Evolutionary conservation across 495 filamentous ascomycete genomes (phyloP), one percentile per base, ranked within the genome.

Genomic region (Penicillium herquei): DNA sequence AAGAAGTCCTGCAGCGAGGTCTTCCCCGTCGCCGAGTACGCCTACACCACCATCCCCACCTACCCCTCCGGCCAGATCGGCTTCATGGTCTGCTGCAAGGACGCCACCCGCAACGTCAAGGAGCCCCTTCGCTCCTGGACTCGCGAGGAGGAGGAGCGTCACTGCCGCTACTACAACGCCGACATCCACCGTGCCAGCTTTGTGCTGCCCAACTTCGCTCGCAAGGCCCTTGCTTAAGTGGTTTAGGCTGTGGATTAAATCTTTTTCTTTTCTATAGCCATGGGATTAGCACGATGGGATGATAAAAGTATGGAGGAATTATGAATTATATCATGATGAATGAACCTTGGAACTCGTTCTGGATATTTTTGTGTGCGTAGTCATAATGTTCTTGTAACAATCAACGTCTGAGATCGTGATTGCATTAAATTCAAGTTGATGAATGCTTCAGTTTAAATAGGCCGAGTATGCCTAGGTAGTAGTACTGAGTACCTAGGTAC

Each of bases 51-150:
- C 66, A 99, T 98, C 78, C 95, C 95, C 53, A 99, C 95, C 67
- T 99, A 99, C 81, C 95, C 95, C 54, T 94, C 90, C 54, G 95
- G 95, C 72, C 93, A 97, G 81, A 99, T 99, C 69, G 95, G 95
- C 72, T 99, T 98, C 86, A 96, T 98, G 91, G 90, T 99, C 60
- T 98, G 94, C 86, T 89, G 81, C 85, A 98, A 98, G 84, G 94
- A 98, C 68, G 79, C 84, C 62, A 82, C 70, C 60, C 84, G 87
- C 68, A 84, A 99, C 76, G 83, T 98, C 54, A 87, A 78, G 67
- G 87, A 85, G 72, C 95, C 95, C 37, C 59, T 96, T 31, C 87
- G 95, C 64, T 74, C 72, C 51, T 94, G 89, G 84, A 76, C 82
- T 50, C 72, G 78, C 55, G 92, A 97, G 75, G 92, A 97, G 75